Percentiles rank a stretch among this genome's conserved stretches.
These are phyloP conservation scores for Phaeosphaeriaceae sp. DNA, from an alignment of 2,329 filamentous ascomycete species.

Conservation along the genomic window DNA sequence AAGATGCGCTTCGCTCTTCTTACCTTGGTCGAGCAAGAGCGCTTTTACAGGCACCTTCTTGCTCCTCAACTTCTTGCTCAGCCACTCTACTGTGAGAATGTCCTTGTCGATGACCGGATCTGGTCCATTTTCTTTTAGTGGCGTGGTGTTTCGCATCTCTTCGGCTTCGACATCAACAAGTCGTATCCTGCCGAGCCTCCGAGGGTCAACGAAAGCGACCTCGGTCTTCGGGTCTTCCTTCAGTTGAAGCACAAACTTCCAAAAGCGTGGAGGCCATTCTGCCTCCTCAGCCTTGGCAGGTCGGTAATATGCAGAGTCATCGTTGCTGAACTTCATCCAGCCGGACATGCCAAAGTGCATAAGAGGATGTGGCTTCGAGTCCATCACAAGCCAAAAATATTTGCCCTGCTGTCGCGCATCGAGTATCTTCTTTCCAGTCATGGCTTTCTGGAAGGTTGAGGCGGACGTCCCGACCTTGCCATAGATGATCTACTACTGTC, in stretches of 20 bases:
- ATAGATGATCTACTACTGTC: conserved; percentile 71
- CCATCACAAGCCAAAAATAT: conserved; percentile 92
- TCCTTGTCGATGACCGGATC: conserved; percentile 88
- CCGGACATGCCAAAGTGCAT: conserved; percentile 82
- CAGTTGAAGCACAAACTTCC: conserved; percentile 83
- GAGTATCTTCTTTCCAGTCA: conserved; percentile 76
- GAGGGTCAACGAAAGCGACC: conserved; percentile 82
- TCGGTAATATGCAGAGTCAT: conserved; percentile 82
- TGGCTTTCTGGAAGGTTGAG: conserved; percentile 73
- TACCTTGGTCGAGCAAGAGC: conserved; percentile 78
- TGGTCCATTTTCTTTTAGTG: conserved; percentile 89
- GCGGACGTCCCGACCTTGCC: conserved; percentile 88
- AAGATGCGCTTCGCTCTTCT: neutral
- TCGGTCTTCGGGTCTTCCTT: conserved; percentile 67
- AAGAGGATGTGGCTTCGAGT: conserved; percentile 80
- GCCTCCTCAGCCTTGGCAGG: conserved; percentile 64
- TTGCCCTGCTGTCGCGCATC: conserved; percentile 88
- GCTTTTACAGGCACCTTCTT: conserved; percentile 91
- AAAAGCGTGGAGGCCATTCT: conserved; percentile 87
- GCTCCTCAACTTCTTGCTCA: conserved; percentile 72
- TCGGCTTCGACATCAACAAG: conserved; percentile 81
- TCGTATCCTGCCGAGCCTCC: conserved; percentile 80
- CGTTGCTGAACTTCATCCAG: conserved; percentile 87
- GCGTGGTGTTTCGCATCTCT: conserved; percentile 77
- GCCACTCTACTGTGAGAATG: conserved; percentile 77